Base-by-base conservation (phyloP, 305 asterid genomes). In the Rubia balearica region DNA sequence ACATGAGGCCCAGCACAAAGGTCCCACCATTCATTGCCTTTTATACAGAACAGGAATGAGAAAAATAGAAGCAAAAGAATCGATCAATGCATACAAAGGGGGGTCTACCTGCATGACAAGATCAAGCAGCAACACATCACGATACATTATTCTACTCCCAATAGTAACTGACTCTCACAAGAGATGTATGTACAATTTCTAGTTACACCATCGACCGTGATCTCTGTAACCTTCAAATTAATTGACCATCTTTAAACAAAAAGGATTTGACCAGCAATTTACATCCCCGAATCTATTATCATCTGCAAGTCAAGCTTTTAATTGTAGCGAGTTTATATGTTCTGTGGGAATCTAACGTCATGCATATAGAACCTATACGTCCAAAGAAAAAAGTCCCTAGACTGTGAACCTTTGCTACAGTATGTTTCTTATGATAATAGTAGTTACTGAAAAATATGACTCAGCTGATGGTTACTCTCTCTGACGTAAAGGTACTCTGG, bases 1-100 rank as follows among this genome's bases (percentile, higher is more conserved):
- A 93, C 96, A 85, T 93, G 98, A 74, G 98, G 98, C 56, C 98
- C 98, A 69, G 97, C 98, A 88, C 98, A 93, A 77, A 93, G 96
- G 83, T 93, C 97, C 98, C 98, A 93, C 98, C 98, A 93, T 81
- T 93, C 96, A 79, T 84, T 73, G 70, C 97, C 98, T 91, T 53
- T 45, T 74, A 69, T 46, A 68, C n/a, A 67, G 67, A 79, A 71
- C 43, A 46, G n/a, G 72, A 48, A 46, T 33, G 63, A 66, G 43
- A 27, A 70, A 7, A 27, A 36, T 24, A 42, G 45, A 12, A 49
- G 68, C 38, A 41, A 67, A 38, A 8, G 6, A 48, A 60, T 38
- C 0, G 11, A 41, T 60, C 40, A 57, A 30, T 6, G 49, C 57
- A 56, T 68, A 36, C 30, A 65, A 63, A 38, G 30, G 14, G 22